Evolutionary conservation across 2,329 filamentous ascomycete species (phyloP).

Genomic region (Venturia oleaginea): DNA sequence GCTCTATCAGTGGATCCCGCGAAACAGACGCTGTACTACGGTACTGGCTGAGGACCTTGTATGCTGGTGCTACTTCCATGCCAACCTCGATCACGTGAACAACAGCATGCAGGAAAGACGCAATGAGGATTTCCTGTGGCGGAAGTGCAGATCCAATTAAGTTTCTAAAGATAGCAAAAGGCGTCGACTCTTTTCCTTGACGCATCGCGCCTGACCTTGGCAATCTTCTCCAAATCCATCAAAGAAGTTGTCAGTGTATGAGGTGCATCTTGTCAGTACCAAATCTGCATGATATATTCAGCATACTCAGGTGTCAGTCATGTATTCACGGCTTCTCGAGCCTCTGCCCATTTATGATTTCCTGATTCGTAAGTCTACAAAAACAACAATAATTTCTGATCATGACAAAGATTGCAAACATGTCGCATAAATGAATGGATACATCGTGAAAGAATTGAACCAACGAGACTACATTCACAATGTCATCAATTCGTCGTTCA

Average conservation of each 20-base stretch:
- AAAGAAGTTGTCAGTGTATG: slow-evolving; percentile 52
- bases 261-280: not conserved
- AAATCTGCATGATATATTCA: not conserved
- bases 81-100: not conserved
- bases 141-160: slow-evolving; percentile 74
- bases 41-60: too few species aligned
- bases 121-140: slow-evolving; percentile 25
- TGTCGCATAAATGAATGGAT: too few species aligned
- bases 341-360: too few species aligned
- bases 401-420: too few species aligned
- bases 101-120: slow-evolving; percentile 16
- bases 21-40: too few species aligned
- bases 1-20: too few species aligned
- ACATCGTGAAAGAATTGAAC: too few species aligned
- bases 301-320: not conserved
- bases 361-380: too few species aligned
- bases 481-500: too few species aligned
- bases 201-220: slow-evolving; percentile 71
- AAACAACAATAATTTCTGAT: too few species aligned
- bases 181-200: slow-evolving; percentile 74
- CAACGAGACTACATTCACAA: too few species aligned
- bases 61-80: too few species aligned
- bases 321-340: not conserved
- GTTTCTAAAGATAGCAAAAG: slow-evolving; percentile 56
- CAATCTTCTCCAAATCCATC: slow-evolving; percentile 61